Percentiles rank a stretch among this genome's conserved stretches.
Evolutionary conservation across 2,329 filamentous ascomycete genomes (phyloP).

Genomic region (Neocucurbitaria cava): DNA sequence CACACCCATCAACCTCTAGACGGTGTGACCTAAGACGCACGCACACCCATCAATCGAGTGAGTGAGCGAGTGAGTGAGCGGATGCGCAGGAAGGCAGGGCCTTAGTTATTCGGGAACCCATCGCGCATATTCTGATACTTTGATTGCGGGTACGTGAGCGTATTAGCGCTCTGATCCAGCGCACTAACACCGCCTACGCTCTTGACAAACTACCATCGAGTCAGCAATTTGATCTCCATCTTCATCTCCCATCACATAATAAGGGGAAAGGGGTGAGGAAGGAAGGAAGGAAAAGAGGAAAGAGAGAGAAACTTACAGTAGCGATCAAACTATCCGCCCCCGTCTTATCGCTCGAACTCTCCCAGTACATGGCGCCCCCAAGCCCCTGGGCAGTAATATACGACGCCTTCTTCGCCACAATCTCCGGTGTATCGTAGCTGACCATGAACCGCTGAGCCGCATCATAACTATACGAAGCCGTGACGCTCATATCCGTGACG

Average conservation of each 20-base stretch:
- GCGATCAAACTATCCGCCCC: slow-evolving; percentile 40
- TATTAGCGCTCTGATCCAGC: slow-evolving; percentile 64
- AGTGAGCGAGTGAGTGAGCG: too few species aligned
- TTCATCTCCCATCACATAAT: too few species aligned
- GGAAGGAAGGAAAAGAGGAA: too few species aligned
- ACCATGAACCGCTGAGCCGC: slow-evolving; percentile 31
- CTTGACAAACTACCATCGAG: slow-evolving; percentile 53
- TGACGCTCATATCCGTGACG: slow-evolving; percentile 24
- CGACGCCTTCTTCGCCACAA: slow-evolving; percentile 37
- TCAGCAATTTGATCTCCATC: slow-evolving; percentile 7
- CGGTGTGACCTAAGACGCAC: too few species aligned
- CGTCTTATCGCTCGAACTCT: slow-evolving; percentile 42
- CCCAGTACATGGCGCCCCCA: slow-evolving; percentile 51
- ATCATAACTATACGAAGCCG: slow-evolving; percentile 45
- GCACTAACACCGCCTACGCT: slow-evolving; percentile 61
- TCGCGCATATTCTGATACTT: slow-evolving; percentile 72
- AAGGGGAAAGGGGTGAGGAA: too few species aligned
- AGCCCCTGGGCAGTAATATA: slow-evolving; percentile 36
- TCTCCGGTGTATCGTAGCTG: slow-evolving; percentile 43
- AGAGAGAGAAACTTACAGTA: slow-evolving; percentile 34
- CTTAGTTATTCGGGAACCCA: slow-evolving; percentile 29
- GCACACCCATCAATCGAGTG: too few species aligned
- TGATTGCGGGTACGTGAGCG: slow-evolving; percentile 67
- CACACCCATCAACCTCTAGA: not conserved
- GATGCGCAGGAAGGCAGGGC: not conserved